Base-by-base conservation (phyloP, 768 basidiomycete species). In the Mycena maculata region DNA sequence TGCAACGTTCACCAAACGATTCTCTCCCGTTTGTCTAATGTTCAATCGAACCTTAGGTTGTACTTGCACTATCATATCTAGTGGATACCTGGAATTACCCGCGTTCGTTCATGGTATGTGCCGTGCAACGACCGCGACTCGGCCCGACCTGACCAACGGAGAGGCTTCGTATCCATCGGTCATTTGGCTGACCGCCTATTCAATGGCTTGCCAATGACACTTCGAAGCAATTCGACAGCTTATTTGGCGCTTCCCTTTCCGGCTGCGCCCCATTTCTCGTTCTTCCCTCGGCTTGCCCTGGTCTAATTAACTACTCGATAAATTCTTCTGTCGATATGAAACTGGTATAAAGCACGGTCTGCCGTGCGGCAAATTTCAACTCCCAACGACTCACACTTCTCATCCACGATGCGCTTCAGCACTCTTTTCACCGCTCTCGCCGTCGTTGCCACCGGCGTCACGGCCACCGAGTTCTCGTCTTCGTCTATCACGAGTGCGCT, bases 381-480 rank as follows among this genome's bases (percentile, higher is more conserved):
- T 25, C 33, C 10, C 47, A 48, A 28, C 23, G 25, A 22, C 25
- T 12, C 50, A 11, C 47, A 52, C n/a, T n/a, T 28, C 38, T 30
- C 18, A n/a, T 18, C 20, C 28, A 31, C 60, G 28, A 69, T 70
- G 69, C 69, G 50, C 44, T 31, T 67, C 31, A 50, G 4, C 30
- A 38, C 53, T 18, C 50, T 67, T 30, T 1, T 62, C 60, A 38
- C 65, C 23, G 49, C 60, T 16, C n/a, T 67, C 44, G 57, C 4
- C n/a, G 11, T 60, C 45, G 10, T 63, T 27, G 60, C 42, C 45
- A 41, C 47, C 39, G 60, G 60, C 47, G 63, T 44, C 25, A 57
- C 68, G 11, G 68, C 58, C 25, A 31, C 61, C 38, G 44, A 22
- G 3, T 48, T 49, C 47, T 50, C 48, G 11, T 25, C 31, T 6